These are phyloP conservation scores for Periconia sp. DNA, from an alignment of 2,329 filamentous ascomycete genomes.

Conservation along the genomic window DNA sequence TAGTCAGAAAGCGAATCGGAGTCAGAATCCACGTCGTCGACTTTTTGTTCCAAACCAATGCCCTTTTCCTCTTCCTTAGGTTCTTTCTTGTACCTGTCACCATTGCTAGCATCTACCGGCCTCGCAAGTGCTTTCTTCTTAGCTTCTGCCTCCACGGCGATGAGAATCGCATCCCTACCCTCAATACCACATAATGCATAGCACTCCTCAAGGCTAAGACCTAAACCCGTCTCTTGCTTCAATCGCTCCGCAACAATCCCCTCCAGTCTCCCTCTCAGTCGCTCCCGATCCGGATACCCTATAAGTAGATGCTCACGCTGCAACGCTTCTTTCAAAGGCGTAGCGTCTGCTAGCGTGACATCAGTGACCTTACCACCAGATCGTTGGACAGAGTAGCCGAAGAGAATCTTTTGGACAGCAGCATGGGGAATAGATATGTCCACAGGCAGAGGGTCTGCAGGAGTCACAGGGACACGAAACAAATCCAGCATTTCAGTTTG, in stretches of 20 bases:
- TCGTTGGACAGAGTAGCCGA: too few species aligned
- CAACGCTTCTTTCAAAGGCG: too few species aligned
- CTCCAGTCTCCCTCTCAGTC: constrained; percentile 15
- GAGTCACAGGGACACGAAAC: too few species aligned
- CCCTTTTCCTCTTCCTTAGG: not conserved
- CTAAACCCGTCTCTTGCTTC: constrained; percentile 6
- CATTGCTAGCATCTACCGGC: not conserved
- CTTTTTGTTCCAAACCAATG: not conserved
- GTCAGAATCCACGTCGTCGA: not conserved
- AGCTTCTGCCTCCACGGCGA: too few species aligned
- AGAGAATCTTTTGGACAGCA: too few species aligned
- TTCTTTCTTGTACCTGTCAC: not conserved
- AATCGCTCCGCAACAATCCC: constrained; percentile 15
- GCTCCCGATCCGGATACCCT: constrained; percentile 3
- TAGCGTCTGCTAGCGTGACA: too few species aligned
- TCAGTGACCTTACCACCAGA: too few species aligned
- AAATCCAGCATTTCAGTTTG: too few species aligned
- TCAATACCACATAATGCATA: constrained; percentile 10
- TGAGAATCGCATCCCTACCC: too few species aligned
- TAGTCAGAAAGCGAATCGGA: constrained; percentile 19
- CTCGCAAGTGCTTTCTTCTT: not conserved
- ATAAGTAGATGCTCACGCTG: constrained; percentile 9
- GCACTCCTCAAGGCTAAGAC: constrained; percentile 13
- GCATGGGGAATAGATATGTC: too few species aligned
- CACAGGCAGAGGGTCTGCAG: too few species aligned